Conservation (phyloP, 2,329 filamentous ascomycete species). For the Blumeria graminis region DNA sequence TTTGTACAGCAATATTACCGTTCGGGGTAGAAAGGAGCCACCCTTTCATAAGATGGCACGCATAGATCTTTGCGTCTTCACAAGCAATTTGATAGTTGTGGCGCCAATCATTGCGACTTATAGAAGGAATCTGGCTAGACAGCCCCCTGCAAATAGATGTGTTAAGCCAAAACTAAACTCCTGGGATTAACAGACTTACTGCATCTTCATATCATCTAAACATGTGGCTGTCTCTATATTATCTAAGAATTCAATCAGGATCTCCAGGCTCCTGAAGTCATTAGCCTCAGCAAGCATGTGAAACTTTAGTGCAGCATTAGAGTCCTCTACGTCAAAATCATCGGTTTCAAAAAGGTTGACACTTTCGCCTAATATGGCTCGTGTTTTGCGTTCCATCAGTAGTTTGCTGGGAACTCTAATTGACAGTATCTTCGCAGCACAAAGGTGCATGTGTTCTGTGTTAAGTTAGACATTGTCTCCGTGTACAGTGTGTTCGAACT, state of each 20-base stretch:
- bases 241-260: constrained; percentile 39
- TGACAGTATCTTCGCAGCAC: constrained; percentile 29
- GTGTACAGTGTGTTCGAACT: constrained; percentile 18
- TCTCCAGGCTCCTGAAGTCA: constrained; percentile 44
- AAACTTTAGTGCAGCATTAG: constrained; percentile 9
- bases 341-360: constrained; percentile 16
- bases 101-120: constrained; percentile 20
- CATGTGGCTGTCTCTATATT: constrained; percentile 31
- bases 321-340: constrained; percentile 10
- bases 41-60: constrained; percentile 35
- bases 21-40: constrained; percentile 27
- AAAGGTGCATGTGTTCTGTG: constrained; percentile 20
- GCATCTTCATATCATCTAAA: background rate
- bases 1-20: constrained; percentile 4
- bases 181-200: background rate
- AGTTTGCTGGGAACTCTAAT: constrained; percentile 24
- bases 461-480: constrained; percentile 6
- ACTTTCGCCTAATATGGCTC: constrained; percentile 18
- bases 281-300: constrained; percentile 28
- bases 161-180: background rate
- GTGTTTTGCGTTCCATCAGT: constrained; percentile 15
- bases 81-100: background rate
- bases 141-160: background rate
- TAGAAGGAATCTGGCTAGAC: background rate
- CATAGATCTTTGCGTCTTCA: constrained; percentile 22